Evolutionary conservation across 768 basidiomycete genomes (phyloP), one percentile per base, ranked within the genome.

Genomic region (Multifurca ochricompacta): DNA sequence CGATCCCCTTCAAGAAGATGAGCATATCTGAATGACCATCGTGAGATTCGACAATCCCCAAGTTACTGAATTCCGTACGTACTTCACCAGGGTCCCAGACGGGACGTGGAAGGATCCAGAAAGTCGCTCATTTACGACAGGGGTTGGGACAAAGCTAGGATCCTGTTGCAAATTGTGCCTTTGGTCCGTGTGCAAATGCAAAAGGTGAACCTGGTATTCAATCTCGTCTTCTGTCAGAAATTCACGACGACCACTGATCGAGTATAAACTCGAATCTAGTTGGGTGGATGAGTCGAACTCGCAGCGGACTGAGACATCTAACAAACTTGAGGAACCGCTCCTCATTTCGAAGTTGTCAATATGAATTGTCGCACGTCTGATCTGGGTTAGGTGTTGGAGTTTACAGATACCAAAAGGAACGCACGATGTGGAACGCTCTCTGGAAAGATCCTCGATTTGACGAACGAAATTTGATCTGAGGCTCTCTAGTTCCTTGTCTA

Each of bases 1-100:
- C 51, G 30, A 25, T 59, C 53, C 6, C 48, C 54, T 41, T 55
- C 54, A 8, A 61, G 34, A 32, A 61, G 49, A 10, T 59, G 60
- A 3, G 48, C 46, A 16, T 55, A 50, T 40, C 60, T 61, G 28
- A 25, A 2, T 27, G 6, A 10, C 1, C 13, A 7, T 27, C 13
- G 1, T 13, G 48, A 31, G 48, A 46, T 1, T 25, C 1, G n/a
- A 11, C 11, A 27, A 14, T 5, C 18, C n/a, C 1, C 4, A 4
- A 1, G 3, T n/a, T n/a, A n/a, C n/a, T 5, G 13, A n/a, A 34
- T 2, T n/a, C 3, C n/a, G 8, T 11, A 11, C 54, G n/a, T 18
- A 61, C 60, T 23, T 48, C 3, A 61, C 43, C 23, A 30, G 4
- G 0, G 23, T 37, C 10, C 49, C 53, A 18, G 48, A 48, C 7